A percentile compares a stretch with the other conserved stretches of the same genome.
Conservation (phyloP, 805 yeast species). For the Kregervanrija pseudodelftensis region DNA sequence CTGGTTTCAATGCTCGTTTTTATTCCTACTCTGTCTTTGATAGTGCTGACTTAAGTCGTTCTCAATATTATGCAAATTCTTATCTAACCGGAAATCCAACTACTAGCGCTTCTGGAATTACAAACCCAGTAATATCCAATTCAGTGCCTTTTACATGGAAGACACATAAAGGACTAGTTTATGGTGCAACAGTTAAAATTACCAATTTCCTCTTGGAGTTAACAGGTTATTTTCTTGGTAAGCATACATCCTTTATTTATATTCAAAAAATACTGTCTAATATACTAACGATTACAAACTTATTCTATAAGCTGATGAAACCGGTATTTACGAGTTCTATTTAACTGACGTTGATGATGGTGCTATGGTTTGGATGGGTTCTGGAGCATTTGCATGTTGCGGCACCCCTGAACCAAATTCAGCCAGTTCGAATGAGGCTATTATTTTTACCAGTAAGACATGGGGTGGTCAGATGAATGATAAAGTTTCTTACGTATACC, state of each 20-base stretch:
- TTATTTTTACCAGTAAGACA: slow-evolving; percentile 1
- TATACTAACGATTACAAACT: not conserved
- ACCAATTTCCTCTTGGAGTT: too few relatives aligned
- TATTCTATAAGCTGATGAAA: slow-evolving; percentile 15
- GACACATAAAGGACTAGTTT: too few relatives aligned
- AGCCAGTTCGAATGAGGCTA: not conserved
- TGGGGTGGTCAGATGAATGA: not conserved
- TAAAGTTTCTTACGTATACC: slow-evolving; percentile 1
- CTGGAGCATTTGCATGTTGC: slow-evolving; percentile 26
- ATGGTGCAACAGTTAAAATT: too few relatives aligned
- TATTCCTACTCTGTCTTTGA: too few relatives aligned
- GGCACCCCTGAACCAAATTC: not conserved
- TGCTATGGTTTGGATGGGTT: slow-evolving; percentile 24
- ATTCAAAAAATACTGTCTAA: not conserved
- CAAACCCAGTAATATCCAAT: too few relatives aligned
- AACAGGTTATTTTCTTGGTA: too few relatives aligned
- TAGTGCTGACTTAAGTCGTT: too few relatives aligned
- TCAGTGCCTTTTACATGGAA: too few relatives aligned
- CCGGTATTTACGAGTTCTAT: slow-evolving; percentile 21
- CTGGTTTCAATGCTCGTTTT: too few relatives aligned
- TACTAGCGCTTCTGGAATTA: too few relatives aligned
- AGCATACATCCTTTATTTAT: not conserved
- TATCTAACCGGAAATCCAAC: too few relatives aligned
- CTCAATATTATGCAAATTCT: too few relatives aligned
- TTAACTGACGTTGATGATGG: slow-evolving; percentile 22